Conservation (phyloP, 2,329 filamentous ascomycete genomes). For the Chalaropsis ovoidea region DNA sequence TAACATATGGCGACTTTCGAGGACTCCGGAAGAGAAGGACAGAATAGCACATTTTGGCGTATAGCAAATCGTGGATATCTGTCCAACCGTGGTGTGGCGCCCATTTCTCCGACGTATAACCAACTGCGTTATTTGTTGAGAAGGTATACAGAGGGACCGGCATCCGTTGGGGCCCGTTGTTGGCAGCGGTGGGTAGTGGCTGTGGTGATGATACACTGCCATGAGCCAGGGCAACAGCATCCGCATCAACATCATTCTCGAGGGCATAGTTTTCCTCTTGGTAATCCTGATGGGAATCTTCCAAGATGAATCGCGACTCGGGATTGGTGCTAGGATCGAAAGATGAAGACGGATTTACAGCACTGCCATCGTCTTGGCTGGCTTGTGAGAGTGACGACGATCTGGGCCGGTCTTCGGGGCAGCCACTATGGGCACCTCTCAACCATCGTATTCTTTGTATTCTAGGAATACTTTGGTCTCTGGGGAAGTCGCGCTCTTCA, state of each 20-base stretch:
- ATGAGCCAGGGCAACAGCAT: slow-evolving; percentile 14
- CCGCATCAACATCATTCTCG: slow-evolving; percentile 13
- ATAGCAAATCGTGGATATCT: slow-evolving; percentile 46
- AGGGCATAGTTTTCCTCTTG: slow-evolving; percentile 27
- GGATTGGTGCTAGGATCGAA: slow-evolving; percentile 1
- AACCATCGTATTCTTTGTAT: slow-evolving; percentile 45
- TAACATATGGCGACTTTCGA: slow-evolving; percentile 48
- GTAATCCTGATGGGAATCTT: slow-evolving; percentile 24
- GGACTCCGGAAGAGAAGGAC: slow-evolving; percentile 48
- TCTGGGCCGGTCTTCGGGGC: slow-evolving; percentile 30
- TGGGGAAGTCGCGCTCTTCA: slow-evolving; percentile 57
- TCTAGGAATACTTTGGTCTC: slow-evolving; percentile 52
- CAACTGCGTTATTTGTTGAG: slow-evolving; percentile 37
- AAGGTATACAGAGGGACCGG: slow-evolving; percentile 29
- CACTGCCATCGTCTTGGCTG: not conserved
- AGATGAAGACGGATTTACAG: not conserved
- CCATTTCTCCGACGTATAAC: slow-evolving; percentile 47
- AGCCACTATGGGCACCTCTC: slow-evolving; percentile 32
- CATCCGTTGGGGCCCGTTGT: not conserved
- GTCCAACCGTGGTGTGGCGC: slow-evolving; percentile 47
- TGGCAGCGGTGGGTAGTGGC: slow-evolving; percentile 26
- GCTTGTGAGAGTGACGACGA: slow-evolving; percentile 15
- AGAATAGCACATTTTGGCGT: slow-evolving; percentile 51
- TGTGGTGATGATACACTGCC: slow-evolving; percentile 26
- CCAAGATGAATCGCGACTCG: slow-evolving; percentile 17